Conservation (phyloP, 225 moss, liverwort and hornwort species). For the Polytrichum formosum region DNA sequence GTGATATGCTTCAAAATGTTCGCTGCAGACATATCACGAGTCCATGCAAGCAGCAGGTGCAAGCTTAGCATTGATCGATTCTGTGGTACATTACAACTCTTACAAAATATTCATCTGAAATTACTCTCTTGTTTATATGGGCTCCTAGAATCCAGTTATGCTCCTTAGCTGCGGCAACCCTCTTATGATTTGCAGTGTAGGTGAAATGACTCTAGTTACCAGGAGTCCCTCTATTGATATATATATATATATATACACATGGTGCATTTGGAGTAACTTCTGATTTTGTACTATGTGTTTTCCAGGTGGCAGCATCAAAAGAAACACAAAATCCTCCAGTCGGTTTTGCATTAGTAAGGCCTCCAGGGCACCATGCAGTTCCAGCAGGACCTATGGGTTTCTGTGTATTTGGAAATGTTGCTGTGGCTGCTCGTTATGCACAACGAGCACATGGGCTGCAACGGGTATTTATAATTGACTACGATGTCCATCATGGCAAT, state of each 20-base stretch:
- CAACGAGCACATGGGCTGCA: conserved; percentile 80
- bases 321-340: conserved; percentile 81
- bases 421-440: conserved; percentile 88
- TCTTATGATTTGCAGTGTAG: too few relatives aligned
- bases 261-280: too few relatives aligned
- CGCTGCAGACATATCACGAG: conserved; percentile 74
- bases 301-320: conserved; percentile 67
- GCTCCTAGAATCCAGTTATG: too few relatives aligned
- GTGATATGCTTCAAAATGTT: background rate
- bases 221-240: too few relatives aligned
- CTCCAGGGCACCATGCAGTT: conserved; percentile 96
- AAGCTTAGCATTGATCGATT: conserved; percentile 84
- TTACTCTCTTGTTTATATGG: too few relatives aligned
- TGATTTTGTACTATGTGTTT: background rate
- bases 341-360: conserved; percentile 86
- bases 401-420: conserved; percentile 95
- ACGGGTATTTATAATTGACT: conserved; percentile 89
- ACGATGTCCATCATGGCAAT: conserved; percentile 96
- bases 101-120: background rate
- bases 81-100: conserved; percentile 55
- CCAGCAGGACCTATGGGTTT: conserved; percentile 91
- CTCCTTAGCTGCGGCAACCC: too few relatives aligned
- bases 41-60: conserved; percentile 95
- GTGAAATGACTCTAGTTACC: too few relatives aligned
- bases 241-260: too few relatives aligned